Conservation (phyloP, 129 eudicot genomes). For the Artemisia annua region DNA sequence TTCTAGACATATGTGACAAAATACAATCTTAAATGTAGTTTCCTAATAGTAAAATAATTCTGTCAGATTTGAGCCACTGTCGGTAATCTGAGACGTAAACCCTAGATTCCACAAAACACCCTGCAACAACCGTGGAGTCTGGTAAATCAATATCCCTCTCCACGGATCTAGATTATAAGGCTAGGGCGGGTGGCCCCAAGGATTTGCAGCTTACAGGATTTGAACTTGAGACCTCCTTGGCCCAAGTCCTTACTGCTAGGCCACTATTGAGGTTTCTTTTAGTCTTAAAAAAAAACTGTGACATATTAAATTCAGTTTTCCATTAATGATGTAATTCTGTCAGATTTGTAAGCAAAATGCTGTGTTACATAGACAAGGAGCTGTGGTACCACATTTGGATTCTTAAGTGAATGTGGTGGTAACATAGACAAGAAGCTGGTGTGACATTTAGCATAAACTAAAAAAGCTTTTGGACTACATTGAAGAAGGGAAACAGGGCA, state of each 20-base stretch:
- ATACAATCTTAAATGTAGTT: slow-evolving; percentile 2
- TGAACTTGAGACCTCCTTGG: too few relatives aligned
- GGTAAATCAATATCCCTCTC: too few relatives aligned
- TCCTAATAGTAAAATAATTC: neutral
- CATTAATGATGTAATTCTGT: neutral
- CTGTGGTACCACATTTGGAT: neutral
- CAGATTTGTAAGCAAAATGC: neutral
- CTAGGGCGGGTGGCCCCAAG: too few relatives aligned
- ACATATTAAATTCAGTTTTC: neutral
- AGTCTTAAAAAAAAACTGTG: neutral
- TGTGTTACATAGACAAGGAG: slow-evolving; percentile 1
- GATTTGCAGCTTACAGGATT: too few relatives aligned
- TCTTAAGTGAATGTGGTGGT: too few relatives aligned
- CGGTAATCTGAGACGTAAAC: too few relatives aligned
- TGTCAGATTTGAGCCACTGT: neutral
- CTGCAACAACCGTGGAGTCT: too few relatives aligned
- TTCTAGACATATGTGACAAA: slow-evolving; percentile 19
- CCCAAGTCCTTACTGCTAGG: too few relatives aligned
- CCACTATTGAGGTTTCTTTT: too few relatives aligned
- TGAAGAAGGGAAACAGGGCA: neutral
- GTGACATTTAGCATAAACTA: slow-evolving; percentile 14
- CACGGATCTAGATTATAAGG: too few relatives aligned
- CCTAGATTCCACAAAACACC: too few relatives aligned
- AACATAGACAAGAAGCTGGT: neutral
- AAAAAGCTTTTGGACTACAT: slow-evolving; percentile 18